phyloP scores from a whole-genome alignment of 2,329 filamentous ascomycete species.

The Cryphonectria nitschkei region DNA sequence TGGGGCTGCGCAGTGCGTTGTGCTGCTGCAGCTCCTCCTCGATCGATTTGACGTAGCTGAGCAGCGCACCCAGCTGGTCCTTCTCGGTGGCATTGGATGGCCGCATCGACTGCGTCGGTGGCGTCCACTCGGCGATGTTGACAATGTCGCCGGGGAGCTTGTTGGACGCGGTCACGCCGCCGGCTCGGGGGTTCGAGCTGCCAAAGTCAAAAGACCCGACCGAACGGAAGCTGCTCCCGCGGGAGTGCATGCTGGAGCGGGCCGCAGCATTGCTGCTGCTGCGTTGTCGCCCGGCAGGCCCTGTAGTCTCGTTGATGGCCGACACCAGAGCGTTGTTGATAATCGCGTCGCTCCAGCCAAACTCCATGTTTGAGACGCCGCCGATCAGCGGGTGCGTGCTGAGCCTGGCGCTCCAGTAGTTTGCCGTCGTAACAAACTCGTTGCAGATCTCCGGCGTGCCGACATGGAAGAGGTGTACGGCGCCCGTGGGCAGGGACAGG shows the following conservation, averaged over 20 bases:
- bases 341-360: conserved; percentile 89
- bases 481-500: conserved; percentile 85
- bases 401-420: conserved; percentile 95
- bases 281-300: conserved; percentile 39
- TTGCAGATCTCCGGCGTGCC: conserved; percentile 92
- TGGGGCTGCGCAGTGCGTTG: conserved; percentile 83
- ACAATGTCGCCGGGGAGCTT: conserved; percentile 85
- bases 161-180: conserved; percentile 38
- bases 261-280: conserved; percentile 52
- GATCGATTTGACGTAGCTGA: conserved; percentile 80
- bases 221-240: conserved; percentile 54
- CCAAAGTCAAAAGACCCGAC: conserved; percentile 65
- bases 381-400: conserved; percentile 93
- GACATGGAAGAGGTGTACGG: conserved; percentile 97
- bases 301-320: conserved; percentile 54
- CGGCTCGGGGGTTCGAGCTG: conserved; percentile 56
- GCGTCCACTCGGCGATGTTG: conserved; percentile 83
- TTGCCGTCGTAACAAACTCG: conserved; percentile 92
- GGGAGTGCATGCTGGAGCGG: conserved; percentile 50
- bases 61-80: conserved; percentile 78
- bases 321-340: conserved; percentile 64
- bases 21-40: conserved; percentile 85
- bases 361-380: conserved; percentile 95
- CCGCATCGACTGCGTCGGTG: conserved; percentile 88
- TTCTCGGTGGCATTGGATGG: conserved; percentile 76